These are phyloP conservation scores for Russula vinacea DNA, from an alignment of 768 basidiomycete species.

Conservation along the genomic window DNA sequence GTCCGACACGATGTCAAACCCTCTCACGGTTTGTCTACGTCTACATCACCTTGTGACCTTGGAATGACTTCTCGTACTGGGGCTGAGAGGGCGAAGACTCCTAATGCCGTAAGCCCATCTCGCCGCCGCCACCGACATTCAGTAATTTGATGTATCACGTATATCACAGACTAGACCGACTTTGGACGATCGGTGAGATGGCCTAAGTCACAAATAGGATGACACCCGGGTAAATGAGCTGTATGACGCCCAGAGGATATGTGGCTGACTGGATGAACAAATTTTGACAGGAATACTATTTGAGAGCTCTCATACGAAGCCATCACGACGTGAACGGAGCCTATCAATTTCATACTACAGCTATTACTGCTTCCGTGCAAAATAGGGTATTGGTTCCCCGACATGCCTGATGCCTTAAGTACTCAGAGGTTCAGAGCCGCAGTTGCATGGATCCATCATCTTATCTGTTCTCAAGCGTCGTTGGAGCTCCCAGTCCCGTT, in stretches of 20 bases:
- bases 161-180: neutral
- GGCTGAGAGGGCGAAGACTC: neutral
- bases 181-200: neutral
- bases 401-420: neutral
- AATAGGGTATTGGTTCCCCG: neutral
- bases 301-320: too few species aligned
- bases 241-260: neutral
- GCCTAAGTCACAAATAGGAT: neutral
- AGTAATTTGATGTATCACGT: neutral
- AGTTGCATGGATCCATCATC: neutral
- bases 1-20: too few species aligned
- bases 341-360: neutral
- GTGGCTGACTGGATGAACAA: neutral
- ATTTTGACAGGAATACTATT: neutral
- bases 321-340: neutral
- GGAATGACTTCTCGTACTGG: neutral
- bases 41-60: neutral
- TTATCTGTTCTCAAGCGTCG: neutral
- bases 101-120: neutral
- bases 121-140: neutral
- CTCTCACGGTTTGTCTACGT: neutral
- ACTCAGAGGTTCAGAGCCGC: neutral
- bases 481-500: neutral
- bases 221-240: neutral
- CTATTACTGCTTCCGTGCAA: too few species aligned